Conservation (phyloP, 2,329 filamentous ascomycete species). For the Curvularia hawaiiensis region DNA sequence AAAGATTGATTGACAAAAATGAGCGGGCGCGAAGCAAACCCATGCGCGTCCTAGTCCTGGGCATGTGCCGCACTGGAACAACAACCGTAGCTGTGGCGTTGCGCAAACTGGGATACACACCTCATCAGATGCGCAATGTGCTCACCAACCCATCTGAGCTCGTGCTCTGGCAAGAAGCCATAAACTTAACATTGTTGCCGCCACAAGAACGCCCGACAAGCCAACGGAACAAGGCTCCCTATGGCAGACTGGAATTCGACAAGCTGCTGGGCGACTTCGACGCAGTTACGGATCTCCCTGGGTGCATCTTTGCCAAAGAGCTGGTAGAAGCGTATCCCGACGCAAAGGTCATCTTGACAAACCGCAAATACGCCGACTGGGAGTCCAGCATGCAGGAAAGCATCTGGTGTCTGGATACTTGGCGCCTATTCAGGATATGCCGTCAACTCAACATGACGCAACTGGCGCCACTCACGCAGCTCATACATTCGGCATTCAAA, state of each 20-base stretch:
- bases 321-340: constrained; percentile 41
- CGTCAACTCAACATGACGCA: constrained; percentile 27
- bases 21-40: constrained; percentile 69
- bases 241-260: constrained; percentile 52
- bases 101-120: constrained; percentile 52
- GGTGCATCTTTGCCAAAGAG: constrained; percentile 35
- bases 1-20: constrained; percentile 62
- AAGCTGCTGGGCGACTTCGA: constrained; percentile 53
- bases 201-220: constrained; percentile 15
- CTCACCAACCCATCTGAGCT: constrained; percentile 28
- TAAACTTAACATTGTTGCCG: constrained; percentile 29
- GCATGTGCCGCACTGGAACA: constrained; percentile 72
- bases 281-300: constrained; percentile 39
- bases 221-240: constrained; percentile 23
- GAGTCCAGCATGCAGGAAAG: constrained; percentile 33
- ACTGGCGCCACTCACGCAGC: constrained; percentile 31
- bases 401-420: constrained; percentile 33
- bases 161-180: constrained; percentile 38
- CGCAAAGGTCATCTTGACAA: constrained; percentile 43
- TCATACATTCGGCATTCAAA: constrained; percentile 30
- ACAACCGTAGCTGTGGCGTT: constrained; percentile 52
- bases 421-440: constrained; percentile 26
- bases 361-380: constrained; percentile 35
- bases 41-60: constrained; percentile 74
- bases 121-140: constrained; percentile 32